phyloP scores from a whole-genome alignment of 1,139 yeast species.

The Suhomyces guaymorum region DNA sequence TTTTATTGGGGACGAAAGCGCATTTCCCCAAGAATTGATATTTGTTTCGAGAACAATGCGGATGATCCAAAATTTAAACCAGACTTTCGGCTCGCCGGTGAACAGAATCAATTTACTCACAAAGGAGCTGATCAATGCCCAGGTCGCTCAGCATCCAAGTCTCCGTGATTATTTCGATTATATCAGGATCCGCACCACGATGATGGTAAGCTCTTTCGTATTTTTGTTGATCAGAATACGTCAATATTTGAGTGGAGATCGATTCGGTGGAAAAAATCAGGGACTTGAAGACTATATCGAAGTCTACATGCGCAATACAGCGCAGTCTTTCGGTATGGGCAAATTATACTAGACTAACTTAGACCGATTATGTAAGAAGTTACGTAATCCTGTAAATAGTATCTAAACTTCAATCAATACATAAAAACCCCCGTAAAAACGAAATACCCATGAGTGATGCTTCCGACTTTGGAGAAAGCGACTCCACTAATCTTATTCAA shows the following conservation, averaged over 20 bases:
- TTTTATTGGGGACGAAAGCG: constrained; percentile 61
- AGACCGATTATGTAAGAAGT: background rate
- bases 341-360: background rate
- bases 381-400: background rate
- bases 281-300: constrained; percentile 54
- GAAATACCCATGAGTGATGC: no score
- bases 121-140: constrained; percentile 46
- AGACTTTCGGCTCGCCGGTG: constrained; percentile 68
- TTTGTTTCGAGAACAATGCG: constrained; percentile 72
- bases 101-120: constrained; percentile 68
- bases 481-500: no score
- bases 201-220: constrained; percentile 45
- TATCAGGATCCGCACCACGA: constrained; percentile 35
- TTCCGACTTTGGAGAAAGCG: no score
- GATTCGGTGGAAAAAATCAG: constrained; percentile 33
- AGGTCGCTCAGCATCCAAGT: constrained; percentile 18
- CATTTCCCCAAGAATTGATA: constrained; percentile 65
- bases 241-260: constrained; percentile 37
- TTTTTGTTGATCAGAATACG: constrained; percentile 43
- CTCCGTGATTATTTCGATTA: constrained; percentile 25
- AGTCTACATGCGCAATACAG: constrained; percentile 42
- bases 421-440: no score
- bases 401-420: no score
- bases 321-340: constrained; percentile 38
- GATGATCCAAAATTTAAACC: constrained; percentile 70